Conservation (phyloP, 805 yeast species). For the Zygosaccharomyces siamensis region DNA sequence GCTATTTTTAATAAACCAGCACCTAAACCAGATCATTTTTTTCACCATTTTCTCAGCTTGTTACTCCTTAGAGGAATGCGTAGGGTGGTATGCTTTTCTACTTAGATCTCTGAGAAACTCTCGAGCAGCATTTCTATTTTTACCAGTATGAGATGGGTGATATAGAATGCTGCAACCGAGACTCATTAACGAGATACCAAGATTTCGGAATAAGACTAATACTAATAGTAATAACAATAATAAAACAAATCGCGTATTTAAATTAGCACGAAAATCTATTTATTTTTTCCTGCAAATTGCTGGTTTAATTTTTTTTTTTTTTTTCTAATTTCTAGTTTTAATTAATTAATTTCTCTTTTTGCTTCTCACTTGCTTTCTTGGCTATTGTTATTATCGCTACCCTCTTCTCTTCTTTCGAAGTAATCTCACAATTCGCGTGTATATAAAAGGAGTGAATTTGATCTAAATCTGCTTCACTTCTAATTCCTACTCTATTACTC, state of each 20-base stretch:
- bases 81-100: too few species aligned
- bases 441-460: not conserved
- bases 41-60: too few species aligned
- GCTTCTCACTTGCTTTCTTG: not conserved
- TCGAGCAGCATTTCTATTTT: too few species aligned
- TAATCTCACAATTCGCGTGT: not conserved
- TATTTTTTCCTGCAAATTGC: not conserved
- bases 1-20: too few species aligned
- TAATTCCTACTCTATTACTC: not conserved
- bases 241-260: slow-evolving; percentile 4
- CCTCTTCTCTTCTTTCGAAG: not conserved
- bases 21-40: too few species aligned
- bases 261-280: slow-evolving; percentile 2
- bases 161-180: too few species aligned
- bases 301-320: not conserved
- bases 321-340: not conserved
- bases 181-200: not conserved
- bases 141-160: too few species aligned
- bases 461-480: not conserved
- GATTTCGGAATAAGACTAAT: not conserved
- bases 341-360: not conserved
- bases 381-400: not conserved
- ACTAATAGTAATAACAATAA: not conserved
- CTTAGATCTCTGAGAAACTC: too few species aligned
- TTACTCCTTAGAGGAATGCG: too few species aligned